Conservation (phyloP, 2,329 filamentous ascomycete genomes). For the Exophiala lecanii-corni region DNA sequence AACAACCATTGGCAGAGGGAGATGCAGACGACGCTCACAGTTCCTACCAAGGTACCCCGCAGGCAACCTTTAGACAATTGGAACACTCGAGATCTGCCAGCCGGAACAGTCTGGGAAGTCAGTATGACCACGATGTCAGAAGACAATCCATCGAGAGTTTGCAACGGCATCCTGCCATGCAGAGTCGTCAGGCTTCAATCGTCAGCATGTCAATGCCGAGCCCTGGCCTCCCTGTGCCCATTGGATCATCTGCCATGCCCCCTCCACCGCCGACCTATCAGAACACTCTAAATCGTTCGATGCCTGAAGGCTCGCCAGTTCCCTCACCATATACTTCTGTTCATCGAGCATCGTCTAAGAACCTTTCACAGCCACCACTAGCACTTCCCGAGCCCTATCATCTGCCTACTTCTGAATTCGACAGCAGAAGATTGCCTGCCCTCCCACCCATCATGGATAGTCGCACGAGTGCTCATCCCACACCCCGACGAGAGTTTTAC, state of each 20-base stretch:
- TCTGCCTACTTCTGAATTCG: not conserved
- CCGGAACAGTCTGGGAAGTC: slow-evolving; percentile 20
- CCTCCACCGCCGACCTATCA: slow-evolving; percentile 16
- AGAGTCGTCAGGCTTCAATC: slow-evolving; percentile 13
- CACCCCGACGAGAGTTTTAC: not conserved
- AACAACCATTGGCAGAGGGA: slow-evolving; percentile 4
- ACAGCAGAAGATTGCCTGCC: not conserved
- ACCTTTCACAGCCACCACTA: not conserved
- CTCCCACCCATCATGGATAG: not conserved
- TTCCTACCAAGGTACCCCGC: slow-evolving; percentile 18
- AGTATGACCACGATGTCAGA: slow-evolving; percentile 10
- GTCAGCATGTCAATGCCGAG: slow-evolving; percentile 14
- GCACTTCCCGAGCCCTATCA: not conserved
- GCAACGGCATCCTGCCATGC: slow-evolving; percentile 8
- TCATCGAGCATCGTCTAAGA: slow-evolving; percentile 2
- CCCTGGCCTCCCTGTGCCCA: slow-evolving; percentile 7
- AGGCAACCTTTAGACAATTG: slow-evolving; percentile 8
- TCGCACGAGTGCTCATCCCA: not conserved
- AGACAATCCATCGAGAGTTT: slow-evolving; percentile 21
- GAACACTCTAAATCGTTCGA: not conserved
- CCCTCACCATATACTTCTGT: slow-evolving; percentile 3
- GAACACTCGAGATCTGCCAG: slow-evolving; percentile 21
- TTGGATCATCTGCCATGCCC: slow-evolving; percentile 15
- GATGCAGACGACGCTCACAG: slow-evolving; percentile 18
- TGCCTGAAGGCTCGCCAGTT: not conserved